phyloP scores from a whole-genome alignment of 192 early-diverging fungal genomes.

The Entomortierella parvispora region DNA sequence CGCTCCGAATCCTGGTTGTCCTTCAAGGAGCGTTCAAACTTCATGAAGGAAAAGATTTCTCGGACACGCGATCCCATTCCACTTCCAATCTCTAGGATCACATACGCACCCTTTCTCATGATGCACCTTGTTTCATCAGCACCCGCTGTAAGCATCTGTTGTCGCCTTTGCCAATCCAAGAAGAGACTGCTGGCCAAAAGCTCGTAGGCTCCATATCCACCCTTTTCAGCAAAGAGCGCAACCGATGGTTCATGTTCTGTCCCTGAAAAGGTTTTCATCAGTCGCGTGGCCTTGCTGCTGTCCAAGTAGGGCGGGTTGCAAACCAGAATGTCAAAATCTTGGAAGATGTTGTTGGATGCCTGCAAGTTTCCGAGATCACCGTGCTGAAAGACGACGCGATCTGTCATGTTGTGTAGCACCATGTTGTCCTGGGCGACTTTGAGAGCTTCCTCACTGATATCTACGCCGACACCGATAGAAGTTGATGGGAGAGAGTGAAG shows the following conservation, averaged over 20 bases:
- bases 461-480: constrained; percentile 69
- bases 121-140: constrained; percentile 19
- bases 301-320: constrained; percentile 83
- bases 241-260: constrained; percentile 67
- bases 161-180: constrained; percentile 4
- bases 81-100: constrained; percentile 69
- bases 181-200: constrained; percentile 43
- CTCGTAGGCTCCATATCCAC: constrained; percentile 72
- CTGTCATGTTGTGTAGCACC: constrained; percentile 34
- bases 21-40: constrained; percentile 43
- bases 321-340: constrained; percentile 63
- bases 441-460: constrained; percentile 67
- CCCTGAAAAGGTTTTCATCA: constrained; percentile 49
- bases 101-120: constrained; percentile 37
- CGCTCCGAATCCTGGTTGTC: constrained; percentile 68
- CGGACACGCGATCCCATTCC: constrained; percentile 64
- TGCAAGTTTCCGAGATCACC: constrained; percentile 60
- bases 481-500: constrained; percentile 16
- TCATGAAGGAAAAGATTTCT: constrained; percentile 60
- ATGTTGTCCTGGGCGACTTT: constrained; percentile 63
- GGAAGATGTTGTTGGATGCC: constrained; percentile 42
- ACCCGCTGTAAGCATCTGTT: too few relatives aligned
- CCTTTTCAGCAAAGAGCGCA: constrained; percentile 70
- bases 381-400: constrained; percentile 46
- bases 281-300: constrained; percentile 15